Percentiles rank a stretch among this genome's conserved stretches.
Conservation (phyloP, 345 rosid species). For the Moricandia moricandioides region DNA sequence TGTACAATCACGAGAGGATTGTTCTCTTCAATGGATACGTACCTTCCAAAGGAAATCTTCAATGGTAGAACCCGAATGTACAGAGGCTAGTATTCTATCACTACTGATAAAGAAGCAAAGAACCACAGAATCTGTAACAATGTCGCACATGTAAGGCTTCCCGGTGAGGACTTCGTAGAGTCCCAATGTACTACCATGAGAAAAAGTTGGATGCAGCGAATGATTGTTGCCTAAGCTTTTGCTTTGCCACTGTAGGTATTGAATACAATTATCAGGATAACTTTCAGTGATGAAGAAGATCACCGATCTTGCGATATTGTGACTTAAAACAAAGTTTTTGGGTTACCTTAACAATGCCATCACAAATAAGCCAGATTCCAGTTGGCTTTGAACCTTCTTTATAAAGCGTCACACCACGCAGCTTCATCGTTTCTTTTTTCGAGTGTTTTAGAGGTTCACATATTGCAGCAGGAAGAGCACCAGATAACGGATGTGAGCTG, state of each 20-base stretch:
- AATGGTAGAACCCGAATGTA: conserved; percentile 59
- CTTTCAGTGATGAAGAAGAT: conserved; percentile 15
- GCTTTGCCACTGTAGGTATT: conserved; percentile 81
- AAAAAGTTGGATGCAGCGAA: conserved; percentile 81
- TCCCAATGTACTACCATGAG: conserved; percentile 92
- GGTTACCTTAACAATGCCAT: conserved; percentile 83
- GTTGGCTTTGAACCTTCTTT: conserved; percentile 73
- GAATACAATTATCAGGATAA: neutral
- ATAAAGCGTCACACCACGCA: conserved; percentile 68
- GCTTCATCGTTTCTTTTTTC: conserved; percentile 62
- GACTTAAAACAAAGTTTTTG: neutral
- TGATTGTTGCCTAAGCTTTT: conserved; percentile 60
- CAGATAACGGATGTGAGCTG: conserved; percentile 65
- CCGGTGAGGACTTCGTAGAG: conserved; percentile 78
- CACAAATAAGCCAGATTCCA: conserved; percentile 90
- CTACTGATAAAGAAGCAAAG: conserved; percentile 65
- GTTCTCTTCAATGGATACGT: conserved; percentile 17
- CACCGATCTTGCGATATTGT: neutral
- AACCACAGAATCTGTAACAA: conserved; percentile 77
- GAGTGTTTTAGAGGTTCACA: conserved; percentile 52
- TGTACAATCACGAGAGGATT: conserved; percentile 5
- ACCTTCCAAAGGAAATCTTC: conserved; percentile 94
- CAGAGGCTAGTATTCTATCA: conserved; percentile 53
- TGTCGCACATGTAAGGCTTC: conserved; percentile 73
- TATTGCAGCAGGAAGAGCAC: conserved; percentile 69